Evolutionary conservation across 139 green algal species (phyloP), one percentile per base, ranked within the genome.

Genomic region (Yamagishiella unicocca): DNA sequence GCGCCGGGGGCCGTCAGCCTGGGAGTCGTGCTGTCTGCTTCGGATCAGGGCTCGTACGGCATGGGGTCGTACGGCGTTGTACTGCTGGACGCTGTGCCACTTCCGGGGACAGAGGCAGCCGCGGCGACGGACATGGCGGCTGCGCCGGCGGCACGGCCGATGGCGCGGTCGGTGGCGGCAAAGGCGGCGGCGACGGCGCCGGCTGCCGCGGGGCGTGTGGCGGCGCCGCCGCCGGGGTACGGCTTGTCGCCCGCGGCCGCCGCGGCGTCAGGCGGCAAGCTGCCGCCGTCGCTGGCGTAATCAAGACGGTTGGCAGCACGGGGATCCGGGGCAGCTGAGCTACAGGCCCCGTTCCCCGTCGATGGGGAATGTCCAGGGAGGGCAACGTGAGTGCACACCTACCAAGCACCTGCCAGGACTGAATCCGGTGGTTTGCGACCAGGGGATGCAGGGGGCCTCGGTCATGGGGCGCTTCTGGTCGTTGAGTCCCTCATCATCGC

Each of bases 71-170:
- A 54, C 64, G 46, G 66, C 24, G 31, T 38, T 6, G 4, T 87
- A 9, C 46, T 87, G 81, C 8, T 87, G 45, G 81, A 87, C n/a
- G 81, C 81, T 6, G 81, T 87, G 24, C 79, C 79, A n/a, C n/a
- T n/a, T n/a, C n/a, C n/a, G n/a, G n/a, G n/a, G n/a, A n/a, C n/a
- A n/a, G n/a, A n/a, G n/a, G n/a, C n/a, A n/a, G n/a, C n/a, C n/a
- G n/a, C n/a, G n/a, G n/a, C n/a, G n/a, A n/a, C n/a, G n/a, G n/a
- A n/a, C n/a, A n/a, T n/a, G 58, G 61, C 25, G 24, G 53, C 50
- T 17, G 31, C 54, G 54, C 37, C 76, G 54, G 54, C 74, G 31
- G 31, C 8, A 50, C 50, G 31, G 74, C 50, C 9, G 7, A 2
- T 33, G 46, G 17, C 19, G 24, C 53, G 12, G 35, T 4, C n/a